Evolutionary conservation across 305 asterid genomes (phyloP), one percentile per base, ranked within the genome.

Genomic region (Fraxinus sp.): DNA sequence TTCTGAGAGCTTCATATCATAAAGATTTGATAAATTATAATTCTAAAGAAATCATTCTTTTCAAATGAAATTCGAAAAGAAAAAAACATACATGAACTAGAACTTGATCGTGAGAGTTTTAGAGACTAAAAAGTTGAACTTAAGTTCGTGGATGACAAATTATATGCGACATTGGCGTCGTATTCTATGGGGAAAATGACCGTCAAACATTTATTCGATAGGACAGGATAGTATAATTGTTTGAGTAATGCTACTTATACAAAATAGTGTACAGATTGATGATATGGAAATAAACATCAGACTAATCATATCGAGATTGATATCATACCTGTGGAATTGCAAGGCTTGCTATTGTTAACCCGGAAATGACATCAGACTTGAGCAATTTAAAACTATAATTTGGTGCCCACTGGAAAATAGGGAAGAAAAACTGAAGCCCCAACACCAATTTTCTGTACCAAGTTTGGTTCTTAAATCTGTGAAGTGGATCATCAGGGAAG

Each of bases 401-500:
- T 0, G 98, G 98, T 0, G 90, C 97, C 98, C 98, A 95, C 72
- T 93, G 86, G 72, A 92, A 91, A 83, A 93, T 83, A 0, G 98
- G 92, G 32, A 86, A 88, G 80, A 89, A 82, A 78, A 78, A 88
- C 30, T 89, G 91, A n/a, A 89, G 84, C 24, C 82, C 88, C 26
- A 88, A 66, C 75, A 90, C 80, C 8, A 93, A 80, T 55, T 86
- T 91, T 41, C 83, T 79, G 55, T 84, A 16, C 83, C 79, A 52
- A 39, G 93, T 83, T 79, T 94, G 97, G 80, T 93, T 86, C 88
- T 93, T 89, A 80, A 94, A 95, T 87, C 81, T 83, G 24, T 94
- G 94, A 14, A 95, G 87, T 55, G 98, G 98, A 82, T 95, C 98
- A 79, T 95, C 98, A 5, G 98, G 97, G 86, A 95, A 93, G 81